Conservation (phyloP, 1,284 basidiomycete genomes). For the Lentinula novae-zelandiae region DNA sequence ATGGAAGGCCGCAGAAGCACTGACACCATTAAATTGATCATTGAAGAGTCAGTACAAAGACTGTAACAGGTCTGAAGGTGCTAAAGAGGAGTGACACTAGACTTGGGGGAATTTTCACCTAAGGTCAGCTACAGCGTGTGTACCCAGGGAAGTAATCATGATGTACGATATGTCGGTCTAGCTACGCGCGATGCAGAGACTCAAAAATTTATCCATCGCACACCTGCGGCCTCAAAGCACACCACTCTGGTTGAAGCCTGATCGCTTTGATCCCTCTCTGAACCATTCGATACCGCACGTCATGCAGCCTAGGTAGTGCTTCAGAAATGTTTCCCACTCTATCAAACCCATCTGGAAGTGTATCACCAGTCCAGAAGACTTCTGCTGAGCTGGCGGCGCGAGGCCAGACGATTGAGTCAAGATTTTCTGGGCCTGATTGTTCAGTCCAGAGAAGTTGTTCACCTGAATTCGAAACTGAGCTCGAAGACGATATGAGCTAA, state of each 20-base stretch:
- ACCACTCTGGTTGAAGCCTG: constrained; percentile 70
- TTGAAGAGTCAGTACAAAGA: too few relatives aligned
- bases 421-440: constrained; percentile 47
- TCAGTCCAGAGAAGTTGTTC: constrained; percentile 55
- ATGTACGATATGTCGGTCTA: too few relatives aligned
- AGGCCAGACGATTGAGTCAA: constrained; percentile 58
- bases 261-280: constrained; percentile 58
- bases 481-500: background rate
- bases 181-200: too few relatives aligned
- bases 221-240: constrained; percentile 55
- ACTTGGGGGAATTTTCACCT: too few relatives aligned
- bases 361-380: constrained; percentile 54
- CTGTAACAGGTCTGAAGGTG: too few relatives aligned
- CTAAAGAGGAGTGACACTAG: too few relatives aligned
- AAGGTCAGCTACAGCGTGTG: too few relatives aligned
- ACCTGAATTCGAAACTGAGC: constrained; percentile 17
- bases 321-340: constrained; percentile 31
- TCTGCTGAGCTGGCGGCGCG: constrained; percentile 59
- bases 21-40: too few relatives aligned
- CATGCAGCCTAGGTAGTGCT: constrained; percentile 59
- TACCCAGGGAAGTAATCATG: too few relatives aligned
- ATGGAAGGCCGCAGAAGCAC: too few relatives aligned
- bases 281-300: constrained; percentile 58
- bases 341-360: constrained; percentile 17
- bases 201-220: constrained; percentile 31